A percentile compares a stretch with the other conserved stretches of the same genome.
phyloP scores from a whole-genome alignment of 1,284 basidiomycete species.

The Trametes versicolor region DNA sequence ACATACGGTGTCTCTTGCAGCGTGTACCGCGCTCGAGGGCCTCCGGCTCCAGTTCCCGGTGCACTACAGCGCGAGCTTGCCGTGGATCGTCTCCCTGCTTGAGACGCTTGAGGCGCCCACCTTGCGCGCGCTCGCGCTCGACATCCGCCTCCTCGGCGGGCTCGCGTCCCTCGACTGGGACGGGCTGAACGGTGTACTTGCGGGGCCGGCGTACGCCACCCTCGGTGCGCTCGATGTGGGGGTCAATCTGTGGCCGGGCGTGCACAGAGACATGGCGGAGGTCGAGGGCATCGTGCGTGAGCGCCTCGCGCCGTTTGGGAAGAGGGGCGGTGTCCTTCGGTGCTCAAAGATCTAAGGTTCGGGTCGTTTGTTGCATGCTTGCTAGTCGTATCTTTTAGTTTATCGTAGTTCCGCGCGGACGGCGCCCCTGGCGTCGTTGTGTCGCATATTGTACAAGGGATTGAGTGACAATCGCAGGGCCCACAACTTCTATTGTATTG shows the following conservation, averaged over 20 bases:
- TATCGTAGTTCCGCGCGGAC: constrained; percentile 4
- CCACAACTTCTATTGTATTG: not conserved
- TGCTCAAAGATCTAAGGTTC: constrained; percentile 17
- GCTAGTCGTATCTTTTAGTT: constrained; percentile 7
- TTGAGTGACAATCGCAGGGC: not conserved
- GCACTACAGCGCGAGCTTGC: constrained; percentile 35
- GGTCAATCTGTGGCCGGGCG: constrained; percentile 41
- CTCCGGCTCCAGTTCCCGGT: constrained; percentile 41
- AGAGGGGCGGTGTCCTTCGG: constrained; percentile 35
- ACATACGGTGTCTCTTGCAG: constrained; percentile 33
- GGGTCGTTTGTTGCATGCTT: not conserved
- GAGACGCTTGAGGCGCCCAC: constrained; percentile 24
- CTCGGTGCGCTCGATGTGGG: constrained; percentile 34
- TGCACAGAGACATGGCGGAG: constrained; percentile 31
- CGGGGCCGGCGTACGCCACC: constrained; percentile 28
- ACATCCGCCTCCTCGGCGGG: constrained; percentile 41
- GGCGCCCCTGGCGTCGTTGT: not conserved
- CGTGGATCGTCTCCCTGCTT: constrained; percentile 42
- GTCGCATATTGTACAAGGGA: not conserved
- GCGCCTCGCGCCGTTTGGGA: constrained; percentile 33
- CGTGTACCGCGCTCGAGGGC: constrained; percentile 34
- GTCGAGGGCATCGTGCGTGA: constrained; percentile 34
- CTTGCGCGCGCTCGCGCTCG: constrained; percentile 23
- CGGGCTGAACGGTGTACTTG: constrained; percentile 30
- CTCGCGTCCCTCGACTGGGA: constrained; percentile 42